Evolutionary conservation across 83 land plant genomes (phyloP).

Genomic region (Diphasiastrum complanatum): DNA sequence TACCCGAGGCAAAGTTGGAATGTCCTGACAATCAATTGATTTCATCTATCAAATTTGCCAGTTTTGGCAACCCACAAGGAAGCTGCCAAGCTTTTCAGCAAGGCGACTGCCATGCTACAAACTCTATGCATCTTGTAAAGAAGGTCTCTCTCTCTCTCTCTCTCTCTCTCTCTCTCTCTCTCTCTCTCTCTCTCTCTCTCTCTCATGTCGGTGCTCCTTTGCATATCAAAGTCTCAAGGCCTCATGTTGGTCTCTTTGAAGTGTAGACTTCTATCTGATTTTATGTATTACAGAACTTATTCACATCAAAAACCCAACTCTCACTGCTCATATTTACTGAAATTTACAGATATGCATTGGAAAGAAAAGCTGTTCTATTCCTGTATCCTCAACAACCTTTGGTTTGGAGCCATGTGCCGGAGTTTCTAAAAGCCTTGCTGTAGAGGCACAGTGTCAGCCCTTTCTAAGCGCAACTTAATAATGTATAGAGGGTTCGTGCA

Average conservation of each 20-base stretch:
- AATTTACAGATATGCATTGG: conserved; percentile 48
- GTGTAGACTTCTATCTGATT: background rate
- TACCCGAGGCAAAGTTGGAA: conserved; percentile 29
- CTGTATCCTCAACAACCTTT: conserved; percentile 32
- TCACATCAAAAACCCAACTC: too few species aligned
- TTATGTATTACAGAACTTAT: conserved; percentile 8
- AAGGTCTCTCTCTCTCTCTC: conserved; percentile 23
- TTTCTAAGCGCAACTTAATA: too few species aligned
- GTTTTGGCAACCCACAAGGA: conserved; percentile 61
- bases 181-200: background rate
- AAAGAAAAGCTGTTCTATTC: conserved; percentile 35
- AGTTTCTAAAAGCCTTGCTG: conserved; percentile 37
- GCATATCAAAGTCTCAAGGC: background rate
- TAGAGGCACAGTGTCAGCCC: conserved; percentile 54
- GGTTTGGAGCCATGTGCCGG: conserved; percentile 52
- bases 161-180: background rate
- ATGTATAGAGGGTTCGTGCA: too few species aligned
- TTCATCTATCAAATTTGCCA: conserved; percentile 48
- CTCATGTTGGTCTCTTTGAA: background rate
- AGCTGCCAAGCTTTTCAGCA: conserved; percentile 42
- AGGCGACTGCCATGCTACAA: conserved; percentile 54
- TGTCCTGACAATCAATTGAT: conserved; percentile 41
- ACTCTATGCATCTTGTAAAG: conserved; percentile 34
- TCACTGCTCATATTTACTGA: too few species aligned
- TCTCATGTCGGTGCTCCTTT: background rate